Base-by-base conservation (phyloP, 176 grass and related monocot genomes). In the Cocos nucifera region DNA sequence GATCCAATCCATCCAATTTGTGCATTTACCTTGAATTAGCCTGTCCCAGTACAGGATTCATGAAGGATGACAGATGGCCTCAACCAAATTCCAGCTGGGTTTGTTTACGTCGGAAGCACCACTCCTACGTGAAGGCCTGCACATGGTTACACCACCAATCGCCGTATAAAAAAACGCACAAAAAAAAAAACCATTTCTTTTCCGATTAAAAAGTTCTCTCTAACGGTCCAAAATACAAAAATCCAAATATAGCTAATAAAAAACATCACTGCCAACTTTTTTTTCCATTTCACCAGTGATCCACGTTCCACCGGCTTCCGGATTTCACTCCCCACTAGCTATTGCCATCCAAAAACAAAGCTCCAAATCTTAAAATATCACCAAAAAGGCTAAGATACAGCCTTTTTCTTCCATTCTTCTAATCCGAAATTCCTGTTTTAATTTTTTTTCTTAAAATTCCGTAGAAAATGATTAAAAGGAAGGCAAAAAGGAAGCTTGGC, bases 51-150 rank as follows among this genome's bases (percentile, higher is more conserved):
- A 3, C 35, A 10, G 9, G 35, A 39, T 12, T 39, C 0, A 39
- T 2, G 2, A 12, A 12, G 35, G 35, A 12, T 39, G 12, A 10
- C 35, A 12, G 35, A 39, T 39, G 35, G 35, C 6, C 35, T 12
- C 35, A 2, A 9, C 8, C 1, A 39, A 2, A 39, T 39, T 10
- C 35, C 71, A 74, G 71, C 71, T 65, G 60, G 26, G 18, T 7
- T 62, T 7, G 54, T 66, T 27, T 22, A 39, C 35, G 61, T 73
- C 30, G 32, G 60, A 48, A 56, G 64, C 71, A 61, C 66, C 17
- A 64, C 75, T 53, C 12, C 75, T 70, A 77, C 75, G 75, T 63
- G 75, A 77, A 5, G 49, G 69, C 19, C 57, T 70, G 65, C 58
- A 77, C 57, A 20, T 70, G 28, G 39, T 49, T 65, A 56, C 19